These are phyloP conservation scores for Hansenula lynferdii DNA, from an alignment of 1,139 yeast genomes.

Conservation along the genomic window DNA sequence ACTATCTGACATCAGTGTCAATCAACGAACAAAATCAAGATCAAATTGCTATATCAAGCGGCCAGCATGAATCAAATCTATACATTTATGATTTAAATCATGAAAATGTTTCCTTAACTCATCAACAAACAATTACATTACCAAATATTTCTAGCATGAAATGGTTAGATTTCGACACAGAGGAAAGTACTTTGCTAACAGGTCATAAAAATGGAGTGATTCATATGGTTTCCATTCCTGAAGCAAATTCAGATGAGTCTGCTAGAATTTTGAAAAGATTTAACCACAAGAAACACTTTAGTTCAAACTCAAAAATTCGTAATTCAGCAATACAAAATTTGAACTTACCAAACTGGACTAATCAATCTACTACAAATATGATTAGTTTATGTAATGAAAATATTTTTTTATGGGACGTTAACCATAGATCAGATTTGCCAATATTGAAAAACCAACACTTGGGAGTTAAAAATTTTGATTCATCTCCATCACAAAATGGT, in stretches of 20 bases:
- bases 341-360: slow-evolving; percentile 37
- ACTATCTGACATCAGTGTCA: slow-evolving; percentile 56
- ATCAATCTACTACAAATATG: slow-evolving; percentile 26
- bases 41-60: slow-evolving; percentile 63
- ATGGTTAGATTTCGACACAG: slow-evolving; percentile 44
- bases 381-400: slow-evolving; percentile 57
- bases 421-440: slow-evolving; percentile 48
- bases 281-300: slow-evolving; percentile 62
- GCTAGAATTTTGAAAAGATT: slow-evolving; percentile 75
- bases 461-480: slow-evolving; percentile 51
- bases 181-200: slow-evolving; percentile 41
- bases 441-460: slow-evolving; percentile 45
- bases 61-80: slow-evolving; percentile 48
- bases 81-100: slow-evolving; percentile 57
- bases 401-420: slow-evolving; percentile 69
- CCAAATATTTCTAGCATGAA: slow-evolving; percentile 62
- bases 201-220: slow-evolving; percentile 72
- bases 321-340: slow-evolving; percentile 30
- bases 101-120: slow-evolving; percentile 44
- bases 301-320: slow-evolving; percentile 13
- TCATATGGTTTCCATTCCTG: slow-evolving; percentile 66
- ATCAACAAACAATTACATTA: slow-evolving; percentile 67
- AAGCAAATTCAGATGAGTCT: slow-evolving; percentile 39
- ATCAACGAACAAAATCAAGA: slow-evolving; percentile 38
- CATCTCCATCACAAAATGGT: slow-evolving; percentile 43